These are phyloP conservation scores for Debaryomyces tyrocola DNA, from an alignment of 805 yeast species.

Conservation along the genomic window DNA sequence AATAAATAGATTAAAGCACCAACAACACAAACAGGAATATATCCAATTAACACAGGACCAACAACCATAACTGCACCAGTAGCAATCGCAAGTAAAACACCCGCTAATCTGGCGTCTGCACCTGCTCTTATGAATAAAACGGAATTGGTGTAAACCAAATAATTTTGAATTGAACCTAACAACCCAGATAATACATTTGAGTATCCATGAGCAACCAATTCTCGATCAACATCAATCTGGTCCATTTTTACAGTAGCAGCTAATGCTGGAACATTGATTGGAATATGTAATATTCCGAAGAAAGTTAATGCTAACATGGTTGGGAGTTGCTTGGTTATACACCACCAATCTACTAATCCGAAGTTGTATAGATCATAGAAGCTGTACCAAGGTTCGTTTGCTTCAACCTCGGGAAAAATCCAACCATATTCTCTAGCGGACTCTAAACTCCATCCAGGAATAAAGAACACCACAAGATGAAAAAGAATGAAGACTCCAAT, in stretches of 20 bases:
- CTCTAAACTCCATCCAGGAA: slow-evolving; percentile 65
- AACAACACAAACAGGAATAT: slow-evolving; percentile 93
- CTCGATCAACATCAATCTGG: slow-evolving; percentile 86
- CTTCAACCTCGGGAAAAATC: slow-evolving; percentile 70
- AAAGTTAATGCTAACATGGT: slow-evolving; percentile 95
- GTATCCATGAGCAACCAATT: slow-evolving; percentile 91
- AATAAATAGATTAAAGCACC: slow-evolving; percentile 87
- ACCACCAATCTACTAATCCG: slow-evolving; percentile 69
- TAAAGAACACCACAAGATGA: slow-evolving; percentile 63
- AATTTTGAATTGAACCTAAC: slow-evolving; percentile 88
- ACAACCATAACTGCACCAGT: slow-evolving; percentile 78
- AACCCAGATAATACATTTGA: slow-evolving; percentile 85
- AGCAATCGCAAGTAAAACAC: slow-evolving; percentile 81
- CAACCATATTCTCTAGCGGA: slow-evolving; percentile 74
- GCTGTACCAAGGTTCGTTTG: slow-evolving; percentile 83
- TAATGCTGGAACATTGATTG: slow-evolving; percentile 95
- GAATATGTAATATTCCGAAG: slow-evolving; percentile 94
- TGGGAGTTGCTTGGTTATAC: slow-evolving; percentile 70
- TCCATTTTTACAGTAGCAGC: slow-evolving; percentile 89
- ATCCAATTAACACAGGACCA: slow-evolving; percentile 93
- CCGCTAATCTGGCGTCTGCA: slow-evolving; percentile 86
- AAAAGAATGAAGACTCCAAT: slow-evolving; percentile 67
- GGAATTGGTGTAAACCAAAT: slow-evolving; percentile 91
- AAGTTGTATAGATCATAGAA: slow-evolving; percentile 77
- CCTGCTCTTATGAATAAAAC: slow-evolving; percentile 92